Evolutionary conservation across 78 protist genomes (phyloP).

Genomic region (Planoprotostelium fungivorum): DNA sequence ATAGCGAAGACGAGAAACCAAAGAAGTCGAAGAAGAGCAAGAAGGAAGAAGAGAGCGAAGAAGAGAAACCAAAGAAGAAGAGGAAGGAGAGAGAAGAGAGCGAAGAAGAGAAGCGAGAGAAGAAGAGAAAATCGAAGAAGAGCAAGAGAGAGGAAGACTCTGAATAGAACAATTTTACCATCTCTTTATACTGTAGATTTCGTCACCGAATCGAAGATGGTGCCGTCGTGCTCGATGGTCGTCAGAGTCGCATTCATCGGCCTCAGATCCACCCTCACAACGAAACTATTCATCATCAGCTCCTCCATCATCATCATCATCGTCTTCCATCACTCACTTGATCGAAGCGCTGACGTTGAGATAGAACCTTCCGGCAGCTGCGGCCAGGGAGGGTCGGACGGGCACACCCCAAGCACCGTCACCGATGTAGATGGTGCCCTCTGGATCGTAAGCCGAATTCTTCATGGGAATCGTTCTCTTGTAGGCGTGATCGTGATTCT

Average conservation of each 20-base stretch:
- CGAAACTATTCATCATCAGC: not conserved
- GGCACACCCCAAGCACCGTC: slow-evolving; percentile 49
- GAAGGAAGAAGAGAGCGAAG: slow-evolving; percentile 11
- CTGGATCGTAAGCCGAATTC: slow-evolving; percentile 2
- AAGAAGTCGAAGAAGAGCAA: not conserved
- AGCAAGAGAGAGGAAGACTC: not conserved
- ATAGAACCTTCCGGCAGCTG: not conserved
- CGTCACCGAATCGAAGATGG: not conserved
- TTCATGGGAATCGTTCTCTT: slow-evolving; percentile 34
- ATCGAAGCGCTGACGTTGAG: not conserved
- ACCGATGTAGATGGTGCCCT: slow-evolving; percentile 49
- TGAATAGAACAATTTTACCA: not conserved
- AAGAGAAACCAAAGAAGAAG: not conserved
- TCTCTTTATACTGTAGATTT: not conserved
- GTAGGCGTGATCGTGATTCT: slow-evolving; percentile 63
- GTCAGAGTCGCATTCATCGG: not conserved
- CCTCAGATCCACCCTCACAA: not conserved
- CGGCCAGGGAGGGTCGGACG: not conserved
- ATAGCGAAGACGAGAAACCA: not conserved
- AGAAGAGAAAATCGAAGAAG: not conserved
- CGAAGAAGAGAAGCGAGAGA: not conserved
- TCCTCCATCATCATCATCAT: not conserved
- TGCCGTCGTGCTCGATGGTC: not conserved
- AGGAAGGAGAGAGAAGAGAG: not conserved
- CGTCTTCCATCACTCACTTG: not conserved